These are phyloP conservation scores for Candida tibetensis DNA, from an alignment of 805 yeast genomes.

Conservation along the genomic window DNA sequence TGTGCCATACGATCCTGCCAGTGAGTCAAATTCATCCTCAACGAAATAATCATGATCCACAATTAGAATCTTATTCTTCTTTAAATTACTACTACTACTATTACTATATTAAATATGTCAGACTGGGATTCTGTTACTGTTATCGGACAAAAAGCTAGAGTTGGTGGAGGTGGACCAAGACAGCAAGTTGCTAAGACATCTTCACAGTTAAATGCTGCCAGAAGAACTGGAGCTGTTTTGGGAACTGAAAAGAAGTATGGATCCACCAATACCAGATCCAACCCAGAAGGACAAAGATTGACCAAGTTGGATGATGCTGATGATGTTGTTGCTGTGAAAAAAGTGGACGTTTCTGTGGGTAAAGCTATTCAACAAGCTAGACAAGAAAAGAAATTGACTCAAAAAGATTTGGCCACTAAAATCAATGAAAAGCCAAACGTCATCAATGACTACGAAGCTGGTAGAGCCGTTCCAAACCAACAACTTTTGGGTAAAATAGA, in stretches of 20 bases:
- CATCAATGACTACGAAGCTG: slow-evolving; percentile 94
- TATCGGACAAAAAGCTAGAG: slow-evolving; percentile 85
- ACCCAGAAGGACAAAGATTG: slow-evolving; percentile 91
- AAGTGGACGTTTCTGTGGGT: slow-evolving; percentile 81
- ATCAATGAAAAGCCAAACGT: slow-evolving; percentile 95
- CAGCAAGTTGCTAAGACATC: slow-evolving; percentile 76
- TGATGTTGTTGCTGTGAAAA: slow-evolving; percentile 90
- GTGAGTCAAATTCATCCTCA: too few relatives aligned
- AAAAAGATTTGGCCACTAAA: slow-evolving; percentile 94
- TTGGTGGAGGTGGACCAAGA: slow-evolving; percentile 87
- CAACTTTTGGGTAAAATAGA: slow-evolving; percentile 90
- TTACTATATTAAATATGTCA: slow-evolving; percentile 31
- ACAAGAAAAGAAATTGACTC: slow-evolving; percentile 83
- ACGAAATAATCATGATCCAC: too few relatives aligned
- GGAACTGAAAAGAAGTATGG: slow-evolving; percentile 93
- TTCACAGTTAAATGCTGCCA: slow-evolving; percentile 85
- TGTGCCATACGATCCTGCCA: too few relatives aligned
- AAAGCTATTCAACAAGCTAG: slow-evolving; percentile 82
- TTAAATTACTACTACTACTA: too few relatives aligned
- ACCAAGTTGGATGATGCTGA: slow-evolving; percentile 91
- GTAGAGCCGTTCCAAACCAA: slow-evolving; percentile 95
- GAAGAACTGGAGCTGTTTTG: slow-evolving; percentile 85
- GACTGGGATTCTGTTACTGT: slow-evolving; percentile 94
- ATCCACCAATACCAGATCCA: slow-evolving; percentile 52
- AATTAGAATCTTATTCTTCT: too few relatives aligned